A percentile compares a stretch with the other conserved stretches of the same genome.
Conservation (phyloP, 2,329 filamentous ascomycete genomes). For the Trichoderma hamatum region DNA sequence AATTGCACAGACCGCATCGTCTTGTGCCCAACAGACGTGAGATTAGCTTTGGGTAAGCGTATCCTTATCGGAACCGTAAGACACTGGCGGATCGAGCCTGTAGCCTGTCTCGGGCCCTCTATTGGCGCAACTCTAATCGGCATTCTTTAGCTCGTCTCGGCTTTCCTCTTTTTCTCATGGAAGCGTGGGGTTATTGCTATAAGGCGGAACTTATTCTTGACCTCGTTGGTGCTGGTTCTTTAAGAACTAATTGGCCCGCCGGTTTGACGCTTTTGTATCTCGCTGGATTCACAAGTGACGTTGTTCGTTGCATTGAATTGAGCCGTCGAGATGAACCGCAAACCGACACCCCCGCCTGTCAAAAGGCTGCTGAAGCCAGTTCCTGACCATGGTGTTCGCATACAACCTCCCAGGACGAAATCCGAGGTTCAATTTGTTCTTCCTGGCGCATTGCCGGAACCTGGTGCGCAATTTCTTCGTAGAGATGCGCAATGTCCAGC, state of each 20-base stretch:
- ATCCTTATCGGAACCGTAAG: slow-evolving; percentile 15
- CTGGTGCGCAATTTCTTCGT: slow-evolving; percentile 33
- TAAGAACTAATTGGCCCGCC: neutral
- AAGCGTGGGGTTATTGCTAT: slow-evolving; percentile 17
- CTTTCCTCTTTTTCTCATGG: neutral
- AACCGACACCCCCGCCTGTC: slow-evolving; percentile 28
- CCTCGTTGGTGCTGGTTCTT: neutral
- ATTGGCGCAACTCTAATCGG: slow-evolving; percentile 7
- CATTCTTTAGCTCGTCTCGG: neutral
- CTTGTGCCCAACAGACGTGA: neutral
- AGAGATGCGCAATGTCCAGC: neutral
- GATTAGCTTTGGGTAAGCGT: slow-evolving; percentile 13
- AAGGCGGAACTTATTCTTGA: neutral
- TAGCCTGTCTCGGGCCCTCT: slow-evolving; percentile 9
- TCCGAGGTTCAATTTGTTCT: slow-evolving; percentile 38
- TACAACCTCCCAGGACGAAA: slow-evolving; percentile 34
- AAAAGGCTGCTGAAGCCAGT: slow-evolving; percentile 36
- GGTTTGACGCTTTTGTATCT: neutral
- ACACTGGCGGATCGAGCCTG: neutral
- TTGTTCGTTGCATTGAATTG: neutral
- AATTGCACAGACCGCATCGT: neutral
- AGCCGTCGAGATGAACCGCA: slow-evolving; percentile 6
- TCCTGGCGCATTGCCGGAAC: slow-evolving; percentile 35
- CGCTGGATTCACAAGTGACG: neutral
- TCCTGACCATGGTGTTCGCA: slow-evolving; percentile 30